A percentile compares a stretch with the other conserved stretches of the same genome.
Conservation (phyloP, 1,139 yeast genomes). For the Debaryomyces subglobosus region DNA sequence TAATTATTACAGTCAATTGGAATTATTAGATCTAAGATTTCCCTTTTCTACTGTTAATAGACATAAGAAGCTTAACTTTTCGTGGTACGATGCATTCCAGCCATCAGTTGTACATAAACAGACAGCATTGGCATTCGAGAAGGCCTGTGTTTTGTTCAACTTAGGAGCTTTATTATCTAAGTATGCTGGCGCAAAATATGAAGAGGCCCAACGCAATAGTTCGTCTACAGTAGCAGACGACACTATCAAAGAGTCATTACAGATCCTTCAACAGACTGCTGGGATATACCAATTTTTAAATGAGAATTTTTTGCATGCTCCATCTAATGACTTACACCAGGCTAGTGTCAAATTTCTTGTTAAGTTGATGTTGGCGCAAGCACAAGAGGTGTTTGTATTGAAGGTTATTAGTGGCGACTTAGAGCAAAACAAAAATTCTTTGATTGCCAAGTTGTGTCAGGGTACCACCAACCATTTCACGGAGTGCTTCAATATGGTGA, state of each 20-base stretch:
- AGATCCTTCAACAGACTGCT: slow-evolving; percentile 72
- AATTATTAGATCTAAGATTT: slow-evolving; percentile 73
- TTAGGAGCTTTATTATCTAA: slow-evolving; percentile 40
- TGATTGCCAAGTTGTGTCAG: slow-evolving; percentile 72
- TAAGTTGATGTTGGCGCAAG: slow-evolving; percentile 77
- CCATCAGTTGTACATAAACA: slow-evolving; percentile 43
- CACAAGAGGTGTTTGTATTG: slow-evolving; percentile 80
- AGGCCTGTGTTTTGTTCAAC: slow-evolving; percentile 82
- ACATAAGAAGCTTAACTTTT: slow-evolving; percentile 57
- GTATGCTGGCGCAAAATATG: slow-evolving; percentile 56
- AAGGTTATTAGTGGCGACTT: slow-evolving; percentile 57
- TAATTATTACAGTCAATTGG: slow-evolving; percentile 81
- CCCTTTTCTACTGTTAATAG: slow-evolving; percentile 65
- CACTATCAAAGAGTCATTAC: slow-evolving; percentile 58
- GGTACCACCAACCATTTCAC: slow-evolving; percentile 62
- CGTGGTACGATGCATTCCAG: slow-evolving; percentile 80
- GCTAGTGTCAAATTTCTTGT: slow-evolving; percentile 68
- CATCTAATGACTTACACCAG: slow-evolving; percentile 75
- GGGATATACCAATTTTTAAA: slow-evolving; percentile 74
- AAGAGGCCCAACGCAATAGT: slow-evolving; percentile 48
- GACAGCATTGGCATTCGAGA: slow-evolving; percentile 78
- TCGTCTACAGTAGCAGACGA: slow-evolving; percentile 39
- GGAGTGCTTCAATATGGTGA: slow-evolving; percentile 45
- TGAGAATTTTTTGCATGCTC: slow-evolving; percentile 88
- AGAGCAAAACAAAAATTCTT: slow-evolving; percentile 58